These are phyloP conservation scores for Leccinum ochraceum DNA, from an alignment of 768 basidiomycete genomes.

Conservation along the genomic window DNA sequence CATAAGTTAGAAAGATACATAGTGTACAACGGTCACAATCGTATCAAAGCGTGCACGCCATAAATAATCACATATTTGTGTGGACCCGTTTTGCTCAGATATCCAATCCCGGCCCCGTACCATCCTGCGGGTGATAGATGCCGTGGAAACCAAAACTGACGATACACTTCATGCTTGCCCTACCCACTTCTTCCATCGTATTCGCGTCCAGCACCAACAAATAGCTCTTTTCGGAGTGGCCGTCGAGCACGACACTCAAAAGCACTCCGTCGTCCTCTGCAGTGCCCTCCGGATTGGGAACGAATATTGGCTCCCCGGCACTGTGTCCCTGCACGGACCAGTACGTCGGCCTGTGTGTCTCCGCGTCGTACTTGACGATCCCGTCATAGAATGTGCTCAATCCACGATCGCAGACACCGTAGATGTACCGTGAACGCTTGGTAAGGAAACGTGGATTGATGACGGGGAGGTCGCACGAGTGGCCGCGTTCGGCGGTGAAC, in stretches of 20 bases:
- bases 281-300: constrained; percentile 29
- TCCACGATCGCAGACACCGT: constrained; percentile 30
- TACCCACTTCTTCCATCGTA: constrained; percentile 37
- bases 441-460: constrained; percentile 35
- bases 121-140: constrained; percentile 15
- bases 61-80: not conserved
- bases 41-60: not conserved
- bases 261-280: constrained; percentile 40
- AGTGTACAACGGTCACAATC: constrained; percentile 4
- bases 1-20: not conserved
- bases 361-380: constrained; percentile 38
- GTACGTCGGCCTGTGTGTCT: constrained; percentile 20
- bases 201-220: constrained; percentile 39
- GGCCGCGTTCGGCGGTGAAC: constrained; percentile 26
- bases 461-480: constrained; percentile 38
- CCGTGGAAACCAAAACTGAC: constrained; percentile 43
- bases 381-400: constrained; percentile 36
- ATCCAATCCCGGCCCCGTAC: constrained; percentile 20
- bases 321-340: constrained; percentile 34
- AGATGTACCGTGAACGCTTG: constrained; percentile 36
- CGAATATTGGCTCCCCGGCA: constrained; percentile 41
- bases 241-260: constrained; percentile 39
- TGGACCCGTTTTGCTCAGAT: constrained; percentile 12
- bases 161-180: constrained; percentile 35
- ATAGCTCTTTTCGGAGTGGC: constrained; percentile 31